Conservation (phyloP, 2,329 filamentous ascomycete species). For the Epichloe uncinata region DNA sequence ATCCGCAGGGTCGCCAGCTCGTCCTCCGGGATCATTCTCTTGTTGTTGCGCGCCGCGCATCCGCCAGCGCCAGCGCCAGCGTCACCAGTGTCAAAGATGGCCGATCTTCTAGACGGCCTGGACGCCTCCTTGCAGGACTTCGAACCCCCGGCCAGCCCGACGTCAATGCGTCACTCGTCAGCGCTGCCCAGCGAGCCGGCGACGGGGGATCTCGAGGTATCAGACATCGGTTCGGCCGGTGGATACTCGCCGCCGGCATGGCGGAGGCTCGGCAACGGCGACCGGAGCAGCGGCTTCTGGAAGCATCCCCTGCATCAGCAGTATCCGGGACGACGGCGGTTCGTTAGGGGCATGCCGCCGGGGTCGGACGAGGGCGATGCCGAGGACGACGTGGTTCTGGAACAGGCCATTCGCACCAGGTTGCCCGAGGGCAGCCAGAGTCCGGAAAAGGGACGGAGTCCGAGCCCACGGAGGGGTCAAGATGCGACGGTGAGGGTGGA, state of each 20-base stretch:
- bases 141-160: constrained; percentile 34
- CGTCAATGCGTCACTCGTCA: constrained; percentile 18
- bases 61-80: too few relatives aligned
- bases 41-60: constrained; percentile 9
- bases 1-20: constrained; percentile 14
- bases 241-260: constrained; percentile 49
- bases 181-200: constrained; percentile 21
- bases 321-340: constrained; percentile 1
- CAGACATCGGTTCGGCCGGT: constrained; percentile 35
- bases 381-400: constrained; percentile 29
- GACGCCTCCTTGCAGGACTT: constrained; percentile 43
- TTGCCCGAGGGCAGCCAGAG: constrained; percentile 42
- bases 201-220: constrained; percentile 28
- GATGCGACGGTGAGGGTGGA: constrained; percentile 26
- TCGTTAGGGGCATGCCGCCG: constrained; percentile 4
- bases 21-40: constrained; percentile 21
- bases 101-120: constrained; percentile 27
- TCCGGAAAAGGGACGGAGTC: constrained; percentile 35
- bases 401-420: constrained; percentile 39
- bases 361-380: constrained; percentile 18
- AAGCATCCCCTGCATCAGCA: constrained; percentile 11
- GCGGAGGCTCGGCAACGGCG: constrained; percentile 47
- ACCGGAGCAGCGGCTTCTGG: constrained; percentile 47
- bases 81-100: constrained; percentile 12
- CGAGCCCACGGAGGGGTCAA: constrained; percentile 33